A percentile compares a stretch with the other conserved stretches of the same genome.
These are phyloP conservation scores for Solanum habrochaites DNA, from an alignment of 257 asterid species.

Conservation along the genomic window DNA sequence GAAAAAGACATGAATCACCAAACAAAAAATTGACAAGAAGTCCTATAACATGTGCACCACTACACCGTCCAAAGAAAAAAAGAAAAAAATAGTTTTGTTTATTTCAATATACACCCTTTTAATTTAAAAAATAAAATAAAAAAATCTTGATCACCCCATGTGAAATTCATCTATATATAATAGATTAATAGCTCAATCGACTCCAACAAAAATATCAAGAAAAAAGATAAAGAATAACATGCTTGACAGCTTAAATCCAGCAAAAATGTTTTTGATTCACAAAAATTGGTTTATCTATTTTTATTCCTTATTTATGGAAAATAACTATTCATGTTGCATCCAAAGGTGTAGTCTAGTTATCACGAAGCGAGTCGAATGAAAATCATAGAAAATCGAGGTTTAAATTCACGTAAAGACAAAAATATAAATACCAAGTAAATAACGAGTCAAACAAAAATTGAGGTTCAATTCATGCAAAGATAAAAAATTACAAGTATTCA, in stretches of 20 bases:
- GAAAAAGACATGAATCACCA: not conserved
- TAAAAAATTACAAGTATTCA: not conserved
- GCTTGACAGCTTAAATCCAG: not conserved
- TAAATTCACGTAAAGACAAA: not conserved
- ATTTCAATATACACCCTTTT: not conserved
- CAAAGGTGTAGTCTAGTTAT: not conserved
- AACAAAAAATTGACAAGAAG: not conserved
- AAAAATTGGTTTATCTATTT: not conserved
- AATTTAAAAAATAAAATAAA: too few species aligned
- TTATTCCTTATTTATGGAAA: not conserved
- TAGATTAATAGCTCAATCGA: not conserved
- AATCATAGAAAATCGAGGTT: not conserved
- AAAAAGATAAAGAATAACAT: not conserved
- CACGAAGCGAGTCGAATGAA: not conserved
- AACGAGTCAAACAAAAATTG: too few species aligned
- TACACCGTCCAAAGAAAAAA: too few species aligned
- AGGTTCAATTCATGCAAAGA: not conserved
- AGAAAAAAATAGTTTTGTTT: not conserved
- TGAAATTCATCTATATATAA: not conserved
- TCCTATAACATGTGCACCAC: conserved; percentile 10
- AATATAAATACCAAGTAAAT: not conserved
- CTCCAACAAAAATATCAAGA: not conserved
- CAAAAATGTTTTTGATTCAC: not conserved
- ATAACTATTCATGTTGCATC: not conserved
- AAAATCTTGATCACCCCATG: too few species aligned